Evolutionary conservation across 2,329 filamentous ascomycete genomes (phyloP), one percentile per base, ranked within the genome.

Genomic region (Colletotrichum phormii): DNA sequence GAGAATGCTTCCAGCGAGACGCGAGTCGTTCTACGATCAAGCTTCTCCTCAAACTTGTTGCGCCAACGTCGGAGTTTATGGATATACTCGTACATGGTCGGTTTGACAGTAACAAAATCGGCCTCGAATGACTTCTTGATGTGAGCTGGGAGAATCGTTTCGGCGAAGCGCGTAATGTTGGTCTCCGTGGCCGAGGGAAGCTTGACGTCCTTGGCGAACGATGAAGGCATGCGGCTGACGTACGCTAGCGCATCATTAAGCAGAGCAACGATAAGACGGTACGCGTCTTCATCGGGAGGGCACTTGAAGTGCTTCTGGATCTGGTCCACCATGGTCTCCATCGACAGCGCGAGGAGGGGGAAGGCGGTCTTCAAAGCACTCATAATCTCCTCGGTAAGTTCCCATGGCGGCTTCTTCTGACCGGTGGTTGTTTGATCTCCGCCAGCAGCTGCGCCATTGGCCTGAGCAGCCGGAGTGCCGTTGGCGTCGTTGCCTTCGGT

Each of bases 311-410:
- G 93, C 87, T 98, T 98, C 82, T 97, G 94, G 72, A 99, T 98
- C 83, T 98, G 96, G 80, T 99, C 97, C 35, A 98, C 95, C 95
- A 98, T 99, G 0, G 96, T 98, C 85, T 99, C 97, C 97, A 99
- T 98, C 0, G 96, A 98, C 55, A 98, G 86, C 11, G 97, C 97
- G 77, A 99, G 89, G 22, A 99, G 88, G 29, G 97, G 97, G 87
- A 98, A 99, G 0, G 96, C 95, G 7, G 97, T 98, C 87, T 99
- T 98, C 66, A 99, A 91, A 35, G 95, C 94, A 42, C 95, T 94
- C 89, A 98, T 95, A 73, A 99, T 95, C 80, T 98, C 95, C 77
- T 99, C 97, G 0, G 95, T 96, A 77, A 97, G 92, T 80, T 99
- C 97, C 97, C 97, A 98, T 0, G 97, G 95, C 75, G 94, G 94